These are phyloP conservation scores for Debaryomyces hansenii DNA, from an alignment of 805 yeast species.

Conservation along the genomic window DNA sequence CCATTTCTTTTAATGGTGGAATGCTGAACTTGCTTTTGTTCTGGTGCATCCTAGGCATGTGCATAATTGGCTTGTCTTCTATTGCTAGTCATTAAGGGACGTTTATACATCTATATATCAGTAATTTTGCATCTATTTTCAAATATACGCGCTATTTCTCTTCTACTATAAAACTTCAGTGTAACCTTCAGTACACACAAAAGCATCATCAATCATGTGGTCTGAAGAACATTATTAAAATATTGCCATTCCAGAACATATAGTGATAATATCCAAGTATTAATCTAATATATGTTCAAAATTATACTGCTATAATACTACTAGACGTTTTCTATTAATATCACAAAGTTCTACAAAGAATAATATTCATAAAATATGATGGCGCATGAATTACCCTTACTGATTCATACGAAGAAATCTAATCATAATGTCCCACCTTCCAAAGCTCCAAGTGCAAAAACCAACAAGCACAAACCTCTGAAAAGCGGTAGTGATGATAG, in stretches of 20 bases:
- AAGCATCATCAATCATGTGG: neutral
- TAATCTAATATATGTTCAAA: neutral
- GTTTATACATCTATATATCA: neutral
- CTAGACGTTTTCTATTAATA: neutral
- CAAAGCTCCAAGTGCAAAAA: slow-evolving; percentile 1
- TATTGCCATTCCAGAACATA: neutral
- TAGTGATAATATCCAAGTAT: neutral
- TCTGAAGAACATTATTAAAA: neutral
- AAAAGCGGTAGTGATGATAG: slow-evolving; percentile 13
- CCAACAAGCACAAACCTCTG: slow-evolving; percentile 5
- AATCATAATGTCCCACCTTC: slow-evolving; percentile 3
- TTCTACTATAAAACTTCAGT: neutral
- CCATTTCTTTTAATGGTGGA: slow-evolving; percentile 72
- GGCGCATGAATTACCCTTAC: slow-evolving; percentile 35
- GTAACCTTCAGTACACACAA: neutral
- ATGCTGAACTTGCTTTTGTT: slow-evolving; percentile 55
- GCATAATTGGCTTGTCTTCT: slow-evolving; percentile 49
- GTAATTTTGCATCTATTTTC: neutral
- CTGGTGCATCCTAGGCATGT: slow-evolving; percentile 64
- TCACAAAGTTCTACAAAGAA: slow-evolving; percentile 4
- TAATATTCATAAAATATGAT: slow-evolving; percentile 18
- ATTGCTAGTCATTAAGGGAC: slow-evolving; percentile 1
- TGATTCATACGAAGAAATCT: slow-evolving; percentile 18
- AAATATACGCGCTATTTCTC: neutral
- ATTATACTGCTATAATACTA: neutral